Base-by-base conservation (phyloP, 805 yeast genomes). In the Cyberlindnera maclurae region DNA sequence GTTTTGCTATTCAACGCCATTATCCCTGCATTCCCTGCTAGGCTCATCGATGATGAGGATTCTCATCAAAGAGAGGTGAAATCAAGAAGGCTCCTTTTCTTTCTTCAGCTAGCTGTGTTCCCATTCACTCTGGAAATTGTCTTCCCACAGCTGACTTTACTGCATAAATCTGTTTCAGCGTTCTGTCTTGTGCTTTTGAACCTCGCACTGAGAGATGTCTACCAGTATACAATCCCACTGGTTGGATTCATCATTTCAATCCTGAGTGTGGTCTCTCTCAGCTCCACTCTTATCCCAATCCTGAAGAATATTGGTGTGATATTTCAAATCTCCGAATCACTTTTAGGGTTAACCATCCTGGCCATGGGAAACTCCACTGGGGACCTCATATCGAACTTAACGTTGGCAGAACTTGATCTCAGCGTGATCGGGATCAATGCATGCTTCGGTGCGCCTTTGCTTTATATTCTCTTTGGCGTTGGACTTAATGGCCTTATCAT, bases 321-420 rank as follows among this genome's bases (percentile, higher is more conserved):
- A 0, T 73, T 75, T 37, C 57, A 73, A 20, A 60, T 90, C 7
- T 75, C 87, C 9, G 93, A 86, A 43, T 87, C 88, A 3, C 70
- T 89, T 11, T 61, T 90, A 18, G 98, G 98, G 0, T 63, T 88
- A 10, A 90, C 97, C 0, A 69, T 90, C 0, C 83, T 90, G 58
- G 96, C 97, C 0, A 63, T 90, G 42, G 97, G 98, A 4, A 93
- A 90, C 58, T 89, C 96, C 1, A 64, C 84, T 6, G 97, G 97
- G 5, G 98, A 90, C 54, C 64, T 89, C 34, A 78, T 89, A 1
- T 82, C 96, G 0, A 87, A 90, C 49, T 58, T 82, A 27, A 82
- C 94, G 0, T 75, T 90, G 18, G 88, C 95, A 0, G 66, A 66
- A 41, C 73, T 85, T 70, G 96, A 95, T 0, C 79, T 76, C 62